Evolutionary conservation across 352 stramenopile species (phyloP), one percentile per base, ranked within the genome.

Genomic region (Phytophthora uliginosa): DNA sequence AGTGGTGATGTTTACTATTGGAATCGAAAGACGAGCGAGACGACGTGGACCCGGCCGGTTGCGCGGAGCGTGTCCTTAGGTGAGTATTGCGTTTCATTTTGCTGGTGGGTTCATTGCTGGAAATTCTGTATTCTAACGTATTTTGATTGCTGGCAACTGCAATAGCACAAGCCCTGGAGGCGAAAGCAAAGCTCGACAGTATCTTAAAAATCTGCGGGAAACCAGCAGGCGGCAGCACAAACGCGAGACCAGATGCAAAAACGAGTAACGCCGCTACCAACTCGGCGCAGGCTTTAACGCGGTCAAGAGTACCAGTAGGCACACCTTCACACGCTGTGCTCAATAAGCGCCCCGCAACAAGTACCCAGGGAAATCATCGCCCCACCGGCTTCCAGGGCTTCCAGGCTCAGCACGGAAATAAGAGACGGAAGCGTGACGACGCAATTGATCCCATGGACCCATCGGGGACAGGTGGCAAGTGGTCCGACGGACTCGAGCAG

Each of bases 11-110:
- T 78, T 26, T 95, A 94, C 76, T 95, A 86, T 57, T 95, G 89
- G 89, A 90, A 95, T 73, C 74, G 71, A 10, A 71, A 79, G n/a
- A 90, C 86, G 31, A 86, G 89, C n/a, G 86, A 91, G 60, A 94
- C 89, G 31, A 88, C 85, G 17, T 95, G 86, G 89, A 89, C 74
- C 20, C 76, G 76, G 36, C 89, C 87, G 0, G 67, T 76, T 51
- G 74, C 77, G 40, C 60, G 72, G 55, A 85, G 68, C 18, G 83
- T 91, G 13, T 85, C 83, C n/a, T 72, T 94, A 26, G 67, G 88
- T 95, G 69, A 55, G 61, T 73, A 10, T 17, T 8, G 3, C 18
- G 6, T 26, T 53, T 55, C 13, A 1, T 20, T 7, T 63, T 48
- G 36, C 47, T 20, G 10, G 12, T 57, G 26, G 7, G 6, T 13